These are phyloP conservation scores for Lactarius pseudohatsudake DNA, from an alignment of 768 basidiomycete genomes.

Conservation along the genomic window DNA sequence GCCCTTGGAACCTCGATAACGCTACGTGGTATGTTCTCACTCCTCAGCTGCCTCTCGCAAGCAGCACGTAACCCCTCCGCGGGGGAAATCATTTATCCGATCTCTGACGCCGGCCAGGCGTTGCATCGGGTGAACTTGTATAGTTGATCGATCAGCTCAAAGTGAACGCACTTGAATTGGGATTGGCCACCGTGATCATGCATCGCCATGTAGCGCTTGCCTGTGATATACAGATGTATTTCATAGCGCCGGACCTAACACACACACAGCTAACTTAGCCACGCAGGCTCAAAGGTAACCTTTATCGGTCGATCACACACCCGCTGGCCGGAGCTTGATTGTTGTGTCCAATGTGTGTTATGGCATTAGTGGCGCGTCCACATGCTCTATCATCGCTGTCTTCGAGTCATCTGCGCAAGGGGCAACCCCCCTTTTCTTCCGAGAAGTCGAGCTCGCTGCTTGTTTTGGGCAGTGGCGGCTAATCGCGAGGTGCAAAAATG, in stretches of 20 bases:
- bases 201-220: background rate
- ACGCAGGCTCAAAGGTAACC: background rate
- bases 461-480: background rate
- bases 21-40: background rate
- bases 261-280: background rate
- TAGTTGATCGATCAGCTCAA: conserved; percentile 5
- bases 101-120: conserved; percentile 9
- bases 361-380: background rate
- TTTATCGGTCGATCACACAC: background rate
- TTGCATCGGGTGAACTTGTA: conserved; percentile 9
- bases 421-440: background rate
- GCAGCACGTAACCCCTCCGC: background rate
- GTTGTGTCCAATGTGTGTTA: background rate
- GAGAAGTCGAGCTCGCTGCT: background rate
- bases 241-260: background rate
- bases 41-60: background rate
- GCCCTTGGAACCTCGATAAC: conserved; percentile 4
- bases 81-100: conserved; percentile 13
- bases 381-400: conserved; percentile 2
- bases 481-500: conserved; percentile 1
- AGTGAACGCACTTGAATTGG: background rate
- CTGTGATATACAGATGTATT: background rate
- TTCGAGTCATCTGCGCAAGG: background rate
- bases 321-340: background rate
- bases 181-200: background rate